Base-by-base conservation (phyloP, 2,329 filamentous ascomycete species). In the Scedosporium dehoogii region DNA sequence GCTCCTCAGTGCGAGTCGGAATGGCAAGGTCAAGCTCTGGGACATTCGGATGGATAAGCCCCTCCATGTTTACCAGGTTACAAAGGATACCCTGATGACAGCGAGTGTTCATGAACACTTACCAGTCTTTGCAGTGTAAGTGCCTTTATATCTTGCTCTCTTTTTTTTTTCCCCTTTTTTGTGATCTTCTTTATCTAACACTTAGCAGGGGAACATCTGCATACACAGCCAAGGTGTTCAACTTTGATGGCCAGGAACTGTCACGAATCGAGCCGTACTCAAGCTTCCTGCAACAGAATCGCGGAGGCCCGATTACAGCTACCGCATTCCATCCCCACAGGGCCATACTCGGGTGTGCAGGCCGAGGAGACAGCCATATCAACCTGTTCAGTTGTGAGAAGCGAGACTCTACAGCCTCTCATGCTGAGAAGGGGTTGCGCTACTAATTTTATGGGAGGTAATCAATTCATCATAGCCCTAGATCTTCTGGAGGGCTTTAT, bases 301-400 rank as follows among this genome's bases (percentile, higher is more conserved):
- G 90, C 60, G 87, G 88, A 63, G 85, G 87, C 6, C 89, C 94
- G 1, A 96, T 99, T 67, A 87, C 92, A 3, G 85, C 90, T 42
- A 96, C 93, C 7, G 89, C 92, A 0, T 99, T 97, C 79, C 94
- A 99, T 75, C 94, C 94, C 1, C 94, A 99, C 74, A 86, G 89
- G 60, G 92, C 96, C 76, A 87, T 97, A 74, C 82, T 99, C 65
- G 92, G 91, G 42, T 94, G 90, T 69, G 90, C 92, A 1, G 90
- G 92, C 3, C 82, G 91, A 53, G 90, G 92, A 62, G 92, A 97
- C 71, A 85, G 92, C 64, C 90, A 97, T 72, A 87, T 99, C 70
- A 97, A 96, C 72, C 80, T 97, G 29, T 96, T 93, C 70, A 86
- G 85, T 38, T 92, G 89, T 74, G 82, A 85, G 64, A 80, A 81